phyloP scores from a whole-genome alignment of 2,329 filamentous ascomycete genomes.

The Madurella mycetomatis region DNA sequence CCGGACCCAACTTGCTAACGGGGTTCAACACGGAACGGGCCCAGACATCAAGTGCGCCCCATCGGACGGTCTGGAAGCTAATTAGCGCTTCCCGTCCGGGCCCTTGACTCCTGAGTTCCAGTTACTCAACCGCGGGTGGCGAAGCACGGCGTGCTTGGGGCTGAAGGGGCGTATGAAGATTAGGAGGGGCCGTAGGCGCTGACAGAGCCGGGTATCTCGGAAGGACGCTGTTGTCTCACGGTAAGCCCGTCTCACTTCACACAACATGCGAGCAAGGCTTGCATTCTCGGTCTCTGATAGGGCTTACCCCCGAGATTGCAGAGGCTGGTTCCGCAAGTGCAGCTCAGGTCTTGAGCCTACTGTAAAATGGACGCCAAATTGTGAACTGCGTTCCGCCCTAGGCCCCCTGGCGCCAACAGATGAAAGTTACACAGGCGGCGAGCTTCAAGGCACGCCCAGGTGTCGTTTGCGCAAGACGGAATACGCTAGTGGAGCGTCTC shows the following conservation, averaged over 20 bases:
- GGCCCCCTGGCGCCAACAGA: neutral
- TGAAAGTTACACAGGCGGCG: neutral
- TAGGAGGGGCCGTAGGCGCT: neutral
- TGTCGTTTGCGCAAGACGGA: neutral
- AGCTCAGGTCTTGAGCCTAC: too few relatives aligned
- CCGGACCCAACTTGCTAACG: neutral
- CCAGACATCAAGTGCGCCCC: neutral
- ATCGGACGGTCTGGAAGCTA: neutral
- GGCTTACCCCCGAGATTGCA: neutral
- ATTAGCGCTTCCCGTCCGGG: neutral
- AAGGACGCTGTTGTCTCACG: slow-evolving; percentile 11
- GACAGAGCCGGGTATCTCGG: slow-evolving; percentile 2
- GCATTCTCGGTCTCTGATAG: neutral
- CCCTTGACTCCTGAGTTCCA: neutral
- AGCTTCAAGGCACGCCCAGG: neutral
- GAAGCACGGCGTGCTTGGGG: neutral
- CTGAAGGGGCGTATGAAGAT: neutral
- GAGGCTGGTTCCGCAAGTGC: too few relatives aligned
- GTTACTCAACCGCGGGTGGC: neutral
- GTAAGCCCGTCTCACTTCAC: slow-evolving; percentile 1
- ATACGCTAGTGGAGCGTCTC: neutral
- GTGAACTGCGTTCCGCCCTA: too few relatives aligned
- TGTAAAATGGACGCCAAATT: too few relatives aligned
- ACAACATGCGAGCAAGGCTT: neutral
- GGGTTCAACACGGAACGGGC: neutral